Evolutionary conservation across 495 filamentous ascomycete species (phyloP), one percentile per base, ranked within the genome.

Genomic region (Xylaria bambusicola): DNA sequence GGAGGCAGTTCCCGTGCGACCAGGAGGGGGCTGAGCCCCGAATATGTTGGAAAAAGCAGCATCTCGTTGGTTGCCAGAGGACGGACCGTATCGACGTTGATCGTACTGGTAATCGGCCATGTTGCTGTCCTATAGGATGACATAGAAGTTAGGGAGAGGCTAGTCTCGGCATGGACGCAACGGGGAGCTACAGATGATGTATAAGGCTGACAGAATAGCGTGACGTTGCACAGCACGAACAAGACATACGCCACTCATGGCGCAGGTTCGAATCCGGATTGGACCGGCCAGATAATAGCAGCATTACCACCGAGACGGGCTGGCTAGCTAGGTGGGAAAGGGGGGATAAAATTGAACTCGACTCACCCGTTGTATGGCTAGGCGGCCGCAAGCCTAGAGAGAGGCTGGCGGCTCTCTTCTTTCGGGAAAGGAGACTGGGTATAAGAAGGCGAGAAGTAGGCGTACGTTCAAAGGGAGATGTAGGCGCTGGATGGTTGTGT

Each of bases 1-100:
- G 54, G 83, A 90, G 89, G 92, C 92, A 5, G 89, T 92, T 58
- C 92, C 91, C 45, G 92, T 92, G 62, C 91, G 86, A 52, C 94
- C 93, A 45, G 90, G 90, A 36, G 89, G 91, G 47, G 90, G 91
- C 49, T 89, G 84, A 67, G 86, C 85, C 62, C 94, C 94, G 68
- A 99, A 99, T 65, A 99, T 99, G 75, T 92, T 91, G 55, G 89
- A 90, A 74, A 95, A 98, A 33, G 93, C 94, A 66, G 90, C 92
- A 82, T 98, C 93, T 75, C 94, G 86, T 74, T 95, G 90, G 66
- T 83, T 81, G 69, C 84, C 83, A 49, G 88, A 84, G 33, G 88
- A 75, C 69, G 86, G 82, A 61, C 85, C 88, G 73, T 90, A 88
- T 60, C 84, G 79, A 64, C 77, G 78, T 53, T 75, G 88, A 80